Evolutionary conservation across 2,329 filamentous ascomycete genomes (phyloP).

Genomic region (Sclerotinia spermophila): DNA sequence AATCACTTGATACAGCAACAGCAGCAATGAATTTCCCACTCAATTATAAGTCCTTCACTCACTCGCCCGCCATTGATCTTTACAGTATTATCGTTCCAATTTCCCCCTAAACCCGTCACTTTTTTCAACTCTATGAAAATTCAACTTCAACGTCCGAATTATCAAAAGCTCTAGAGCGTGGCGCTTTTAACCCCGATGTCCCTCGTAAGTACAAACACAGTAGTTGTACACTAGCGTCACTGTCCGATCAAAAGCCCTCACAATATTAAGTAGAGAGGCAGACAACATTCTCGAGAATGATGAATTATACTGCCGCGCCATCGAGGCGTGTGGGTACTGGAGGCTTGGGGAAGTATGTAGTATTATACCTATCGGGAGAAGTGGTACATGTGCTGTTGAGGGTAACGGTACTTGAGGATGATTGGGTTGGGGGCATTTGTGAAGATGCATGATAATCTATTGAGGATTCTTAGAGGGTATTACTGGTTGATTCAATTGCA

Average conservation of each 20-base stretch:
- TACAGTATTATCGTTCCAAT: no score
- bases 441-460: neutral
- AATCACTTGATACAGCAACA: neutral
- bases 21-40: neutral
- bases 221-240: neutral
- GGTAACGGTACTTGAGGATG: no score
- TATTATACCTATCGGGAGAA: neutral
- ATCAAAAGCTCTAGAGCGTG: neutral
- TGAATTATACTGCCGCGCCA: conserved; percentile 3
- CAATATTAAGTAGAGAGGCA: conserved; percentile 1
- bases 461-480: neutral
- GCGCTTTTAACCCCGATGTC: neutral
- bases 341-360: neutral
- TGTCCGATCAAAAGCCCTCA: neutral
- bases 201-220: neutral
- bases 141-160: neutral
- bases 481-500: neutral
- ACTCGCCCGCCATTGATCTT: neutral
- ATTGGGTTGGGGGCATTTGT: no score
- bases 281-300: neutral
- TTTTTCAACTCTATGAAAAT: neutral
- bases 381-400: no score
- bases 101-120: neutral
- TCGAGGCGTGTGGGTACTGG: conserved; percentile 1
- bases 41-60: neutral